Percentiles rank a stretch among this genome's conserved stretches.
These are phyloP conservation scores for Closterium sp. DNA, from an alignment of 139 green algal species.

Conservation along the genomic window DNA sequence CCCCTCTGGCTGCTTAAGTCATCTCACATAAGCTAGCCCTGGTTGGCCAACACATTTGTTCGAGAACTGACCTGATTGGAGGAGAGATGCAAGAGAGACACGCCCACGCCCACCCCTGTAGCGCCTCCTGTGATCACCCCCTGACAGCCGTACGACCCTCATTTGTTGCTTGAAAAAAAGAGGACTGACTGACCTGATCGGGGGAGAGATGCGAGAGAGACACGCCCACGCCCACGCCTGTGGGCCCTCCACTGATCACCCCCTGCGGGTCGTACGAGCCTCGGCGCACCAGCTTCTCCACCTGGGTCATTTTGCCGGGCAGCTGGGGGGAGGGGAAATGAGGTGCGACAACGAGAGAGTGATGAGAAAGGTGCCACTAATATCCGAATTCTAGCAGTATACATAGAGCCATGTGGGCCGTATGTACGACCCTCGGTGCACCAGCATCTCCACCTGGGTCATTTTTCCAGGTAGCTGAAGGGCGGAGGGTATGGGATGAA, in stretches of 20 bases:
- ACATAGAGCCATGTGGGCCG: too few relatives aligned
- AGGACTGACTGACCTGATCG: not conserved
- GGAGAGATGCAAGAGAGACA: not conserved
- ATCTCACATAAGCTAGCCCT: not conserved
- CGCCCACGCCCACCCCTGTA: not conserved
- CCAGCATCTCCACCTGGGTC: too few relatives aligned
- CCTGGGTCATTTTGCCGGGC: slow-evolving; percentile 15
- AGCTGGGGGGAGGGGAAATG: not conserved
- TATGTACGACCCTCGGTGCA: too few relatives aligned
- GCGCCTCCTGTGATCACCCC: slow-evolving; percentile 8
- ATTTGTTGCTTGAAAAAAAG: too few relatives aligned
- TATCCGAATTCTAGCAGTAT: too few relatives aligned
- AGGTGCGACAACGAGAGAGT: too few relatives aligned
- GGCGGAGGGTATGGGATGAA: too few relatives aligned
- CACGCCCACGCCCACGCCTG: not conserved
- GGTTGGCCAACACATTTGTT: too few relatives aligned
- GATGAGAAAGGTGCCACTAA: too few relatives aligned
- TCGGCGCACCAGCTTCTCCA: slow-evolving; percentile 10
- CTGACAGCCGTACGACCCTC: slow-evolving; percentile 38
- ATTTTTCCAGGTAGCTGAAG: too few relatives aligned
- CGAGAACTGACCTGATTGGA: not conserved
- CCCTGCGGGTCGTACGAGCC: slow-evolving; percentile 40
- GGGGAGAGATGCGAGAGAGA: not conserved
- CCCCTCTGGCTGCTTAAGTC: not conserved
- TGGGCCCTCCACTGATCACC: slow-evolving; percentile 9